phyloP scores from a whole-genome alignment of 768 basidiomycete species.

The Suillus ampliporus region DNA sequence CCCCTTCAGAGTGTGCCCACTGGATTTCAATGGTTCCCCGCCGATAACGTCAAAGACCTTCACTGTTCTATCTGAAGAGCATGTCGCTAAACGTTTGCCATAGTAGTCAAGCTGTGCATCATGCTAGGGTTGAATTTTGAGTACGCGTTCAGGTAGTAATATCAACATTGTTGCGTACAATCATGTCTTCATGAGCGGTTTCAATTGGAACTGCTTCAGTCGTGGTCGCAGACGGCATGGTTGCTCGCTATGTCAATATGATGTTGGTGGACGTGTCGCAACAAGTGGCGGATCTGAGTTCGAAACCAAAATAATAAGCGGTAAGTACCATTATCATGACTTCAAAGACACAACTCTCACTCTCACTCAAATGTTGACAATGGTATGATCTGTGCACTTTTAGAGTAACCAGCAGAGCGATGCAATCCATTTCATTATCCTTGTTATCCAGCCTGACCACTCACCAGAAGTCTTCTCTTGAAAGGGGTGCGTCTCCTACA shows the following conservation, averaged over 20 bases:
- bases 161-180: conserved; percentile 53
- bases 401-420: background rate
- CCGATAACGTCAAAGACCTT: conserved; percentile 95
- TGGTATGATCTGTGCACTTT: background rate
- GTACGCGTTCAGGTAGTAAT: background rate
- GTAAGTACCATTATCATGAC: background rate
- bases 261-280: conserved; percentile 1
- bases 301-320: background rate
- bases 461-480: conserved; percentile 41
- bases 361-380: background rate
- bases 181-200: conserved; percentile 98
- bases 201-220: conserved; percentile 86
- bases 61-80: conserved; percentile 94
- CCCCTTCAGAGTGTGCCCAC: conserved; percentile 83
- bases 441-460: conserved; percentile 32
- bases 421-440: conserved; percentile 14
- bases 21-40: conserved; percentile 72
- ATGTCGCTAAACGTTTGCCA: conserved; percentile 94
- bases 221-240: conserved; percentile 52
- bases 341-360: background rate
- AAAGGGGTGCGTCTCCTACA: conserved; percentile 39
- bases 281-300: conserved; percentile 3
- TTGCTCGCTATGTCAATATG: background rate
- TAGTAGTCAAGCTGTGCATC: conserved; percentile 99
- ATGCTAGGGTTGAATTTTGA: conserved; percentile 61